Evolutionary conservation across 169 alveolate species (phyloP).

Genomic region (Eimeria acervulina): DNA sequence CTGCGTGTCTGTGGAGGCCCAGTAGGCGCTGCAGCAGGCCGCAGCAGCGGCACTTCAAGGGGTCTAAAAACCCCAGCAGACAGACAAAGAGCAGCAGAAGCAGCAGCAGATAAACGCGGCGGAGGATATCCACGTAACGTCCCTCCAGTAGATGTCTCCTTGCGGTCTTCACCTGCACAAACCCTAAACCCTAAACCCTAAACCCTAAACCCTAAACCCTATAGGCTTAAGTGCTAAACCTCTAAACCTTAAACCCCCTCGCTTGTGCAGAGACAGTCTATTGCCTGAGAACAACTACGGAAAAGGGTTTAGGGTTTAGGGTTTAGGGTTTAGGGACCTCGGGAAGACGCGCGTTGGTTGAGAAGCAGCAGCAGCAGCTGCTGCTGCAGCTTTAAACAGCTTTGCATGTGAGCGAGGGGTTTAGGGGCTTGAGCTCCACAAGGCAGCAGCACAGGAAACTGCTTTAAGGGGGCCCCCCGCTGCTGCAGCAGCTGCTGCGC

Average conservation of each 20-base stretch:
- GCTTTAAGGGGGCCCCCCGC: constrained; percentile 14
- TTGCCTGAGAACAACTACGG: neutral
- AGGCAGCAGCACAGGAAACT: constrained; percentile 22
- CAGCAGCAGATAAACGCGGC: neutral
- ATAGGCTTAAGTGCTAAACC: neutral
- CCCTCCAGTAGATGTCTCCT: neutral
- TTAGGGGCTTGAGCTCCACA: neutral
- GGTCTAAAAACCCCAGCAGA: too few species aligned
- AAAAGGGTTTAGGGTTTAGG: neutral
- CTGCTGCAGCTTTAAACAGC: constrained; percentile 25
- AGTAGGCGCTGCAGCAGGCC: constrained; percentile 27
- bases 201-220: constrained; percentile 33
- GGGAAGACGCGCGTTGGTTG: too few species aligned
- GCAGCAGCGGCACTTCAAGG: too few species aligned
- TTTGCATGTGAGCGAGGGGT: neutral
- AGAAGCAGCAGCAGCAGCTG: constrained; percentile 26
- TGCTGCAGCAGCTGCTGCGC: constrained; percentile 54
- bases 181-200: constrained; percentile 18
- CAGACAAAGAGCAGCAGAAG: too few species aligned
- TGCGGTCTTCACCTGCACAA: neutral
- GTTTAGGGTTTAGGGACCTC: constrained; percentile 12
- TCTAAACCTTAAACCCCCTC: constrained; percentile 20
- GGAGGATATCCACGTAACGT: neutral
- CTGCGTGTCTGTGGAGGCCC: neutral
- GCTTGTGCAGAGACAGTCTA: neutral